Evolutionary conservation across 257 asterid species (phyloP), one percentile per base, ranked within the genome.

Genomic region (Nicotiana tabacum): DNA sequence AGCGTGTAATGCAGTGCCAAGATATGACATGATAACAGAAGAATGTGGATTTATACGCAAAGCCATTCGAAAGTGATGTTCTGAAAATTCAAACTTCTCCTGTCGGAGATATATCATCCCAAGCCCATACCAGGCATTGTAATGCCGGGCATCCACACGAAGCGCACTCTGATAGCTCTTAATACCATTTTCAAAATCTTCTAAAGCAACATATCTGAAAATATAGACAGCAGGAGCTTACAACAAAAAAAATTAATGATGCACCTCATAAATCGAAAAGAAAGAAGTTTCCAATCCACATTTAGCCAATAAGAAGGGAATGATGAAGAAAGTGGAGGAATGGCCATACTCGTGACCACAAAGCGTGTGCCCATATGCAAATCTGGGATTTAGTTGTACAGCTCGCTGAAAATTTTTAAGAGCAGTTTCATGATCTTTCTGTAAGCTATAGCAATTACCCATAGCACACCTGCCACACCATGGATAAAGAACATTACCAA

Each of bases 71-170:
- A 96, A 96, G 86, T 94, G 97, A 88, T 96, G 98, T 91, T 96
- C 98, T 30, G 99, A 90, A 86, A 96, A 94, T 83, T 90, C 97
- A 77, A 93, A 89, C 90, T 96, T 96, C 88, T 96, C 99, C 84
- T 94, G 98, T 58, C 97, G 90, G 78, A 94, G 96, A 83, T 93
- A 96, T 74, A 96, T 87, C 98, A 96, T 94, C 83, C 99, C 98
- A 87, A 96, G 96, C 77, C 99, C 99, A 85, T 96, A 90, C 99
- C 98, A 96, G 66, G 99, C 98, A 86, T 96, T 96, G 85, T 96
- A 96, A 91, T 96, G 99, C 69, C 98, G 89, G 70, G 93, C 81
- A 88, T 94, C 98, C 83, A 93, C 88, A 77, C 89, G 89, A 80
- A 96, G 97, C 69, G 98, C 98, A 86, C 86, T 91, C 81, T 92